Conservation (phyloP, 345 rosid species). For the Populus tremula region DNA sequence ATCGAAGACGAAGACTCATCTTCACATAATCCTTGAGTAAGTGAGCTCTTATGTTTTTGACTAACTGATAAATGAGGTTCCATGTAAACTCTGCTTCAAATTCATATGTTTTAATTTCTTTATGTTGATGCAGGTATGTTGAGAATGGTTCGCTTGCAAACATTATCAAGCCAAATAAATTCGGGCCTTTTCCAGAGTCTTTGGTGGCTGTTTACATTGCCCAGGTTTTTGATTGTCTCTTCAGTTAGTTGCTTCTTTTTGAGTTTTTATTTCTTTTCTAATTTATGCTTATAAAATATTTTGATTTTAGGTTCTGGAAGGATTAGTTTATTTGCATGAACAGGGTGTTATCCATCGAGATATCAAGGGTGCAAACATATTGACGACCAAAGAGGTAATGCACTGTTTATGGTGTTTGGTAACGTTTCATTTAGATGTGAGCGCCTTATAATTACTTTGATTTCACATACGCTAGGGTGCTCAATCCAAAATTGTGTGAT, state of each 20-base stretch:
- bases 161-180: conserved; percentile 95
- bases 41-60: conserved; percentile 30
- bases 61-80: background rate
- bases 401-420: background rate
- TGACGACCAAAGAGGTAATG: conserved; percentile 94
- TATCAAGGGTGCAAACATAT: conserved; percentile 98
- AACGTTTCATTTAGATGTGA: background rate
- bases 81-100: conserved; percentile 12
- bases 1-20: conserved; percentile 83
- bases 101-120: conserved; percentile 4
- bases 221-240: conserved; percentile 61
- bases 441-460: background rate
- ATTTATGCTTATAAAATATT: conserved; percentile 22
- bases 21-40: conserved; percentile 98
- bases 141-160: conserved; percentile 99
- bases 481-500: background rate
- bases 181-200: conserved; percentile 97
- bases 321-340: conserved; percentile 92
- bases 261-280: background rate
- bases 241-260: conserved; percentile 5
- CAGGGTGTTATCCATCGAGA: conserved; percentile 99
- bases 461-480: background rate
- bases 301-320: conserved; percentile 80
- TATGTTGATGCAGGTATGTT: conserved; percentile 63
- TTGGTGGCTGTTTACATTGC: conserved; percentile 96